These are phyloP conservation scores for Candida montana DNA, from an alignment of 805 yeast genomes.

Conservation along the genomic window DNA sequence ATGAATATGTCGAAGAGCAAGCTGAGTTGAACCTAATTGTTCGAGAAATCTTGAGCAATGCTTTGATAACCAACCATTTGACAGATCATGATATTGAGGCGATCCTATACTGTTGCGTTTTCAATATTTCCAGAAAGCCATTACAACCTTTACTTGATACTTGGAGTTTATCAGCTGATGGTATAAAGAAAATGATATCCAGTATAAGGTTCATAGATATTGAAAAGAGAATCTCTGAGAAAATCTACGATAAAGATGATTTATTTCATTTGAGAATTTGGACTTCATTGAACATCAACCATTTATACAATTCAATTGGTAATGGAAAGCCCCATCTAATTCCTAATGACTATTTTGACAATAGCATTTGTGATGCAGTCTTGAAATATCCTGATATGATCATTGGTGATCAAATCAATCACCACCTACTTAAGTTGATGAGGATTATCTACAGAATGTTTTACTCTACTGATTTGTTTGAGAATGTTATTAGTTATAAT, in stretches of 20 bases:
- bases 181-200: conserved; percentile 42
- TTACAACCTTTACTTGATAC: conserved; percentile 47
- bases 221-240: conserved; percentile 28
- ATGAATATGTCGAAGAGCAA: conserved; percentile 43
- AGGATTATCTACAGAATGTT: conserved; percentile 22
- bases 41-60: conserved; percentile 42
- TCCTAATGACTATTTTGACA: conserved; percentile 31
- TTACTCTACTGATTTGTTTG: conserved; percentile 19
- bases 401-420: conserved; percentile 49
- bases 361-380: conserved; percentile 35
- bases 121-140: conserved; percentile 49
- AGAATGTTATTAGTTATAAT: conserved; percentile 18
- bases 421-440: conserved; percentile 43
- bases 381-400: conserved; percentile 45
- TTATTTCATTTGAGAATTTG: conserved; percentile 50
- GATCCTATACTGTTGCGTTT: conserved; percentile 47
- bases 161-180: conserved; percentile 48
- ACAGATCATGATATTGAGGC: conserved; percentile 60
- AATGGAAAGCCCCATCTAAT: conserved; percentile 42
- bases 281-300: conserved; percentile 47
- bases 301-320: conserved; percentile 46
- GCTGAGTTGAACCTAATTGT: conserved; percentile 42
- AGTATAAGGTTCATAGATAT: conserved; percentile 42
- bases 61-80: conserved; percentile 45
- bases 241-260: conserved; percentile 32